These are phyloP conservation scores for Arachnopeziza araneosa DNA, from an alignment of 2,329 filamentous ascomycete genomes.

Conservation along the genomic window DNA sequence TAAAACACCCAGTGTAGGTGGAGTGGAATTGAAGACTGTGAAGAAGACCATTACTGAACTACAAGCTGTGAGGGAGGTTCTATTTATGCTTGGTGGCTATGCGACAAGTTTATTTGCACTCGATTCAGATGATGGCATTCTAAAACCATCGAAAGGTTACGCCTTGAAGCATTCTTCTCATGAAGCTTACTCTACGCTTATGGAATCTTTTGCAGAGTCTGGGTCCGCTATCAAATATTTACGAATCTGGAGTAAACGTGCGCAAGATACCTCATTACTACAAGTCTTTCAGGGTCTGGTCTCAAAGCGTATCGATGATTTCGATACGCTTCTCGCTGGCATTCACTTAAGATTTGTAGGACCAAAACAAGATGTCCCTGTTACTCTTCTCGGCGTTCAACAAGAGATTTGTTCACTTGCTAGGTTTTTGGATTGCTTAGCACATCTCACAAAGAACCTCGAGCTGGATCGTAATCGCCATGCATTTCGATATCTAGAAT, in stretches of 20 bases:
- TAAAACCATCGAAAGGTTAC: slow-evolving; percentile 25
- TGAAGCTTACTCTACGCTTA: slow-evolving; percentile 31
- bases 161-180: slow-evolving; percentile 33
- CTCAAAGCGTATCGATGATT: slow-evolving; percentile 42
- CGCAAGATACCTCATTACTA: slow-evolving; percentile 26
- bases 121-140: slow-evolving; percentile 34
- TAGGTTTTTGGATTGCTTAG: slow-evolving; percentile 53
- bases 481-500: slow-evolving; percentile 70
- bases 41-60: slow-evolving; percentile 47
- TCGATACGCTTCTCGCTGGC: slow-evolving; percentile 53
- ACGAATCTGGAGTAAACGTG: slow-evolving; percentile 40
- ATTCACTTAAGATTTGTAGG: slow-evolving; percentile 58
- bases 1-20: slow-evolving; percentile 27
- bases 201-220: slow-evolving; percentile 41
- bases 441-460: slow-evolving; percentile 55
- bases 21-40: slow-evolving; percentile 24
- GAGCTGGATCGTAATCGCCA: slow-evolving; percentile 34
- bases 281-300: slow-evolving; percentile 28
- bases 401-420: slow-evolving; percentile 50
- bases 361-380: slow-evolving; percentile 45
- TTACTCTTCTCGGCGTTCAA: slow-evolving; percentile 62
- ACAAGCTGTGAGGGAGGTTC: slow-evolving; percentile 66
- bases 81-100: slow-evolving; percentile 82
- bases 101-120: slow-evolving; percentile 63
- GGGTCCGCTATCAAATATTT: slow-evolving; percentile 43